A percentile compares a stretch with the other conserved stretches of the same genome.
phyloP scores from a whole-genome alignment of 2,329 filamentous ascomycete species.

The Alternaria viburni region DNA sequence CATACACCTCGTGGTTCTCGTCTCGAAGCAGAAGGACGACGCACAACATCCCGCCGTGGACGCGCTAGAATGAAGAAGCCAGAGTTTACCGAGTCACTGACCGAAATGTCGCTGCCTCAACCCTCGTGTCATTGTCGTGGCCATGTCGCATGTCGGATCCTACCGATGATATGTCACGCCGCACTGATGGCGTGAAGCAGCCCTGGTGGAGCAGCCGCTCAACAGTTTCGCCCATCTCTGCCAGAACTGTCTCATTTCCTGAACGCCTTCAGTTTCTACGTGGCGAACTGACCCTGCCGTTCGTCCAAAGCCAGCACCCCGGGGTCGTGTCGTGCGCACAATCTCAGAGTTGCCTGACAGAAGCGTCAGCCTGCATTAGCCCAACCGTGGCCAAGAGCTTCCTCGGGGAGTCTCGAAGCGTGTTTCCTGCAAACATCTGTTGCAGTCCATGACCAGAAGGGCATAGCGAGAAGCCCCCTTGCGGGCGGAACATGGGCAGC shows the following conservation, averaged over 20 bases:
- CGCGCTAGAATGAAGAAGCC: not conserved
- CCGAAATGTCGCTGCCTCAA: not conserved
- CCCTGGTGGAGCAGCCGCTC: not conserved
- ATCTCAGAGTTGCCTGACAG: constrained; percentile 3
- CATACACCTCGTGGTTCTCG: not conserved
- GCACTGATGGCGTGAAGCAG: constrained; percentile 1
- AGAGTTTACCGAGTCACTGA: not conserved
- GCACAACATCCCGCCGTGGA: constrained; percentile 8
- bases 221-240: constrained; percentile 4
- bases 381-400: constrained; percentile 22
- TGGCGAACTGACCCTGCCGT: not conserved
- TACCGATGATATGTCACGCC: not conserved
- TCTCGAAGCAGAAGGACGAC: not conserved
- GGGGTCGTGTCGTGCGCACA: not conserved
- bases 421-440: constrained; percentile 24
- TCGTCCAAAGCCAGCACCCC: not conserved
- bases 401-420: constrained; percentile 31
- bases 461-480: constrained; percentile 7
- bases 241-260: not conserved
- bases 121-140: not conserved
- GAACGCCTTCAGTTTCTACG: not conserved
- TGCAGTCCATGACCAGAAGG: constrained; percentile 11
- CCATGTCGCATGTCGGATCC: not conserved
- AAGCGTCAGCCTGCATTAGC: constrained; percentile 20
- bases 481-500: constrained; percentile 17